Conservation (phyloP, 768 basidiomycete species). For the Mycena pura region DNA sequence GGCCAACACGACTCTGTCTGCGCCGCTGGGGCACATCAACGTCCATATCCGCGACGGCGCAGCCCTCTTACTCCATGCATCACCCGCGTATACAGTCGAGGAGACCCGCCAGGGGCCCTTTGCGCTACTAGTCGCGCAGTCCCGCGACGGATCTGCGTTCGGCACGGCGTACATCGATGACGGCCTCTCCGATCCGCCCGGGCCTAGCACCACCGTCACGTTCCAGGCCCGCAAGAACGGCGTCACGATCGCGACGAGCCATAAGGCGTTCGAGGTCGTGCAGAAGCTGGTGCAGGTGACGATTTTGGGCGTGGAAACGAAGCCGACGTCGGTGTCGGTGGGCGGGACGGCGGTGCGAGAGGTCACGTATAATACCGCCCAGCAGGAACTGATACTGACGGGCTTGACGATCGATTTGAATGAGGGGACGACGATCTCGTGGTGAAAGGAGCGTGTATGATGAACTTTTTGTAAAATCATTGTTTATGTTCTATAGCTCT, state of each 20-base stretch:
- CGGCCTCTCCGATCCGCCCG: slow-evolving; percentile 66
- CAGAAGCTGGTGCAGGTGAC: slow-evolving; percentile 60
- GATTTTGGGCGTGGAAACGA: slow-evolving; percentile 58
- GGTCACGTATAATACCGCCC: slow-evolving; percentile 48
- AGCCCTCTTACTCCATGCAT: slow-evolving; percentile 65
- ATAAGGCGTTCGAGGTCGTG: slow-evolving; percentile 49
- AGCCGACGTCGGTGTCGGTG: slow-evolving; percentile 48
- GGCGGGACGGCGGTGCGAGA: slow-evolving; percentile 41
- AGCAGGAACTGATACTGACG: slow-evolving; percentile 49
- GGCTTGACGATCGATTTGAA: slow-evolving; percentile 53
- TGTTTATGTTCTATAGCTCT: slow-evolving; percentile 10
- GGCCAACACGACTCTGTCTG: slow-evolving; percentile 57
- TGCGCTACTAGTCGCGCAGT: slow-evolving; percentile 65
- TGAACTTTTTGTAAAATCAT: slow-evolving; percentile 14
- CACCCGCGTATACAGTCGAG: slow-evolving; percentile 70
- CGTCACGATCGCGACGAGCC: slow-evolving; percentile 45
- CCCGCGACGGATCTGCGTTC: slow-evolving; percentile 53
- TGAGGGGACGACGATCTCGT: slow-evolving; percentile 38
- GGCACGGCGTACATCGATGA: slow-evolving; percentile 76
- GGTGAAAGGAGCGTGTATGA: slow-evolving; percentile 34
- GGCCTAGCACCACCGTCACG: slow-evolving; percentile 54
- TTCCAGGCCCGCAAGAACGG: slow-evolving; percentile 45
- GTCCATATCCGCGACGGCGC: slow-evolving; percentile 77
- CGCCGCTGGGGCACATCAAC: slow-evolving; percentile 77
- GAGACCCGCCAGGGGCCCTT: slow-evolving; percentile 71